A percentile compares a stretch with the other conserved stretches of the same genome.
Conservation (phyloP, 805 yeast genomes). For the Saturnispora ahearnii region DNA sequence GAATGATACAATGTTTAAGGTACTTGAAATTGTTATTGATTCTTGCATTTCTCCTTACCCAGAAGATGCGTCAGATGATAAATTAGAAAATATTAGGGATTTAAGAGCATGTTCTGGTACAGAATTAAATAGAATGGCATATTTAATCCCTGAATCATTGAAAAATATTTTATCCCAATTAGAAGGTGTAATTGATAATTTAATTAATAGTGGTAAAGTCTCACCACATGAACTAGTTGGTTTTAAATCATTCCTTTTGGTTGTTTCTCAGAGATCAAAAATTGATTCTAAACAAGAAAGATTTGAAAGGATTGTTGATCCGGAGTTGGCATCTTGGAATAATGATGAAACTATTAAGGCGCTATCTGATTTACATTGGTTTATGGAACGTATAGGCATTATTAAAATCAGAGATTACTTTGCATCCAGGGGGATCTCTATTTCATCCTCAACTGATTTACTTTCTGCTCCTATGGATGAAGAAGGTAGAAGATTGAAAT, state of each 20-base stretch:
- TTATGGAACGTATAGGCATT: conserved; percentile 94
- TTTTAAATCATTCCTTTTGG: conserved; percentile 82
- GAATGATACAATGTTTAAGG: conserved; percentile 65
- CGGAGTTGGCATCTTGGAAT: conserved; percentile 88
- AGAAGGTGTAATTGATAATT: conserved; percentile 67
- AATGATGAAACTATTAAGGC: conserved; percentile 88
- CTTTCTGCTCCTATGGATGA: conserved; percentile 83
- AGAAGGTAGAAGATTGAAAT: conserved; percentile 66
- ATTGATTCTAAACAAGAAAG: conserved; percentile 59
- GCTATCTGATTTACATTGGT: conserved; percentile 85
- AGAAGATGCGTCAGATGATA: conserved; percentile 46
- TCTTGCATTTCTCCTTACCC: conserved; percentile 82
- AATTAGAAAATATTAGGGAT: conserved; percentile 73
- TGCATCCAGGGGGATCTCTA: conserved; percentile 69
- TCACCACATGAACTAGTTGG: conserved; percentile 76
- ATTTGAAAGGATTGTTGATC: conserved; percentile 84
- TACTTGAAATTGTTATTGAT: conserved; percentile 74
- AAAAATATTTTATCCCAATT: conserved; percentile 73
- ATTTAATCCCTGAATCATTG: conserved; percentile 87
- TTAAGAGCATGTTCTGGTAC: conserved; percentile 89
- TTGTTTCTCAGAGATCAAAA: conserved; percentile 81
- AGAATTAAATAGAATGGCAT: conserved; percentile 87
- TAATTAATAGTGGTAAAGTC: conserved; percentile 40
- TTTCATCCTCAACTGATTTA: conserved; percentile 66
- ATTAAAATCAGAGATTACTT: conserved; percentile 90